A percentile compares a stretch with the other conserved stretches of the same genome.
Conservation (phyloP, 2,329 filamentous ascomycete species). For the Curvularia eragrostidis region DNA sequence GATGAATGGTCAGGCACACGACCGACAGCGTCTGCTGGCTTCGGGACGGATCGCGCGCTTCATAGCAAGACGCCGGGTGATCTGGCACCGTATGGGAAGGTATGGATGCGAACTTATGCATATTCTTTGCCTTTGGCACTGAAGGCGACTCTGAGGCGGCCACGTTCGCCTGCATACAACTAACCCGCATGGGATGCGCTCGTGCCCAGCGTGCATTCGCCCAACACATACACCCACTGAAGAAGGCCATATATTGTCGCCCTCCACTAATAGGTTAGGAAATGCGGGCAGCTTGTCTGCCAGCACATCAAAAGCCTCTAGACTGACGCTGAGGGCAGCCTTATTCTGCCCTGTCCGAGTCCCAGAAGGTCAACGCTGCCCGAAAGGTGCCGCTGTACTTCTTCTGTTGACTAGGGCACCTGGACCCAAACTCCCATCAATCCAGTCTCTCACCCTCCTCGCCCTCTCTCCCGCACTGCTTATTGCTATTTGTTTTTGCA, state of each 20-base stretch:
- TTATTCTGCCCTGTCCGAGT: slow-evolving; percentile 35
- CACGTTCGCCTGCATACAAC: slow-evolving; percentile 49
- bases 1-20: slow-evolving; percentile 25
- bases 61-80: slow-evolving; percentile 38
- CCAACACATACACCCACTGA: slow-evolving; percentile 44
- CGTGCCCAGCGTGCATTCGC: slow-evolving; percentile 50
- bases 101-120: slow-evolving; percentile 46
- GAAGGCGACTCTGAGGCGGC: slow-evolving; percentile 47
- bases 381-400: slow-evolving; percentile 41
- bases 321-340: slow-evolving; percentile 37
- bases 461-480: slow-evolving; percentile 29
- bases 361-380: slow-evolving; percentile 27
- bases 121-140: slow-evolving; percentile 32
- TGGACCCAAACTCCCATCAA: slow-evolving; percentile 36
- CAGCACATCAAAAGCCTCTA: slow-evolving; percentile 51
- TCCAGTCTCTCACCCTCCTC: slow-evolving; percentile 35
- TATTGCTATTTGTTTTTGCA: slow-evolving; percentile 41
- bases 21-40: slow-evolving; percentile 23
- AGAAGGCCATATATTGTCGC: slow-evolving; percentile 46
- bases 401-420: slow-evolving; percentile 41
- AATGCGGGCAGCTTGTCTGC: slow-evolving; percentile 48
- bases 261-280: slow-evolving; percentile 47
- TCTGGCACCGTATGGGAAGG: slow-evolving; percentile 47
- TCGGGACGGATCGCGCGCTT: slow-evolving; percentile 48
- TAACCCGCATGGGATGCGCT: slow-evolving; percentile 46